Conservation (phyloP, 2,329 filamentous ascomycete species). For the Colletotrichum graminicola region DNA sequence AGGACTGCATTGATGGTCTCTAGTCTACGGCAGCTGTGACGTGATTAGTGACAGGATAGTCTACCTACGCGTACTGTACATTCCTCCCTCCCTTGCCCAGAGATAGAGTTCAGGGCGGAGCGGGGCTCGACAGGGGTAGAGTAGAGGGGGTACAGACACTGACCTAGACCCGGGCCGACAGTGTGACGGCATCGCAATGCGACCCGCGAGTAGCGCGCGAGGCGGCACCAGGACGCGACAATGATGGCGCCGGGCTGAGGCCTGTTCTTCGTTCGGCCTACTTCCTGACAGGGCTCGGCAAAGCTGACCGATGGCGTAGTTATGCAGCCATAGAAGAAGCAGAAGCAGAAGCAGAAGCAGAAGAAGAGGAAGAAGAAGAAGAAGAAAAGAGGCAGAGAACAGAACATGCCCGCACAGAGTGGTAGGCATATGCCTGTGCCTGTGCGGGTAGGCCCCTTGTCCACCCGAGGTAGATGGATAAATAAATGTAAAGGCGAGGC, state of each 20-base stretch:
- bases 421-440: neutral
- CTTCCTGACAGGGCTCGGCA: constrained; percentile 24
- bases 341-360: too few species aligned
- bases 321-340: neutral
- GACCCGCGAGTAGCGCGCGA: constrained; percentile 25
- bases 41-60: neutral
- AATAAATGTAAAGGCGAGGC: neutral
- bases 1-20: neutral
- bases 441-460: neutral
- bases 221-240: constrained; percentile 24
- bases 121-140: neutral
- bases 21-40: neutral
- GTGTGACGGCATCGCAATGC: constrained; percentile 40
- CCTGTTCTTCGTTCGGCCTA: constrained; percentile 11
- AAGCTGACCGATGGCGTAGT: constrained; percentile 33
- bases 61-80: neutral
- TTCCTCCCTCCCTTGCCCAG: neutral
- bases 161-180: constrained; percentile 1
- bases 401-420: neutral
- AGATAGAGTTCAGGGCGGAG: neutral
- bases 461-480: neutral
- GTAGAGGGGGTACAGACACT: constrained; percentile 12
- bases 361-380: too few species aligned
- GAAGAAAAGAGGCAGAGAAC: neutral
- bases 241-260: constrained; percentile 16